Base-by-base conservation (phyloP, 495 filamentous ascomycete genomes). In the Podospora fimiseda region DNA sequence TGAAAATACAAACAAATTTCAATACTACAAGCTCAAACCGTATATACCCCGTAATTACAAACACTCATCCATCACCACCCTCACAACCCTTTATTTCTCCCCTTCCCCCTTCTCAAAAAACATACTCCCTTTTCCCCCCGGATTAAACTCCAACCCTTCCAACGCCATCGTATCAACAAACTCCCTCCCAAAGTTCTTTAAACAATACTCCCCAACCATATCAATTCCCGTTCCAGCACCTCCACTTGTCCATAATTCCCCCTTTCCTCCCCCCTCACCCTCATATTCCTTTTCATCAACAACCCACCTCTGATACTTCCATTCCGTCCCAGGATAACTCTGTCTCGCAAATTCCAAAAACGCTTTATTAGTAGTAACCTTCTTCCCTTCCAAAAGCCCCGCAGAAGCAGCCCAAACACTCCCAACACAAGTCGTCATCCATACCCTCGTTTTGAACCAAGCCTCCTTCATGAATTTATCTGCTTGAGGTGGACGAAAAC, bases 381-480 rank as follows among this genome's bases (percentile, higher is more conserved):
- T 54, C 36, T 24, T 50, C 14, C 60, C 60, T 14, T 62, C 50
- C 37, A 62, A 21, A 45, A 62, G 23, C 1, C 56, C 56, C 1
- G 53, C 43, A 40, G 39, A 48, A 6, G 60, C 60, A 13, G 57
- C 53, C 60, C 60, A 62, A 11, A 57, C 9, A n/a, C 52, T 57
- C n/a, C 61, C 58, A 9, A 55, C 51, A 22, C 58, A 64, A 2
- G 61, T 67, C 11, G 62, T 67, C 42, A 67, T 46, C 50, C 44
- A 50, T 2, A 62, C 56, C 24, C 45, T 42, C 14, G 60, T 62
- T 50, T 52, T 53, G 8, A 13, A 6, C 60, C 60, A 62, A 3
- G 60, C 56, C 44, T 62, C 60, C 44, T 52, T 54, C 33, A 62
- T 51, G 53, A 59, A 62, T 48, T 42, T 48, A 14, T 53, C 56